phyloP scores from a whole-genome alignment of 2,329 filamentous ascomycete species.

The Fusarium devonianum region DNA sequence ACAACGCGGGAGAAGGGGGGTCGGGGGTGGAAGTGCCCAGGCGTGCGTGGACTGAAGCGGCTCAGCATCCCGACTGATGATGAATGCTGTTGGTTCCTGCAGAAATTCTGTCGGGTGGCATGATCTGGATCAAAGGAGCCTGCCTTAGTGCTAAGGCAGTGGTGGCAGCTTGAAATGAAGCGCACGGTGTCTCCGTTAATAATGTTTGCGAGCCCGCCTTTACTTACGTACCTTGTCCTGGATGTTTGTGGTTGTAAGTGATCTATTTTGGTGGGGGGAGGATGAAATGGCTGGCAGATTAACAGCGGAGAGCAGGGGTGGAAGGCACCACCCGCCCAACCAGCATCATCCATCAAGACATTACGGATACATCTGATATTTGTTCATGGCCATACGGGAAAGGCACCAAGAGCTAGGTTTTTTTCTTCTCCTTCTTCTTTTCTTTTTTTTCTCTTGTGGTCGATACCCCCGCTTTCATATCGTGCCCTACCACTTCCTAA shows the following conservation, averaged over 20 bases:
- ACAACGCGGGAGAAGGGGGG: background rate
- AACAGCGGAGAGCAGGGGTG: conserved; percentile 1
- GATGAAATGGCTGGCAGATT: background rate
- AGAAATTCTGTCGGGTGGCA: conserved; percentile 10
- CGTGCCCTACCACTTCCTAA: too few species aligned
- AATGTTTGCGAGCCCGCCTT: too few species aligned
- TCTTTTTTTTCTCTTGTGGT: too few species aligned
- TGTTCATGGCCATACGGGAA: too few species aligned
- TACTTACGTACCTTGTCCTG: too few species aligned
- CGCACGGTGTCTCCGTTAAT: background rate
- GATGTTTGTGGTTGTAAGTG: background rate
- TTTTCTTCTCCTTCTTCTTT: too few species aligned
- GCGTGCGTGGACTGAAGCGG: background rate
- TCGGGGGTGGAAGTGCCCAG: conserved; percentile 20
- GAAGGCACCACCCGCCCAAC: conserved; percentile 1
- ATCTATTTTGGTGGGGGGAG: conserved; percentile 3
- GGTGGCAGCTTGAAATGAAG: too few species aligned
- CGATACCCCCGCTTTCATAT: too few species aligned
- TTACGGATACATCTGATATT: too few species aligned
- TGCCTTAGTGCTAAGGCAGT: too few species aligned
- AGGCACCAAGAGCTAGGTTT: too few species aligned
- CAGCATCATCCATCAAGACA: conserved; percentile 7
- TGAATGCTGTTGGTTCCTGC: conserved; percentile 20
- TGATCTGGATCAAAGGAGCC: too few species aligned
- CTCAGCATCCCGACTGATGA: conserved; percentile 1